Evolutionary conservation across 305 asterid species (phyloP).

Genomic region (Salvia sclarea): DNA sequence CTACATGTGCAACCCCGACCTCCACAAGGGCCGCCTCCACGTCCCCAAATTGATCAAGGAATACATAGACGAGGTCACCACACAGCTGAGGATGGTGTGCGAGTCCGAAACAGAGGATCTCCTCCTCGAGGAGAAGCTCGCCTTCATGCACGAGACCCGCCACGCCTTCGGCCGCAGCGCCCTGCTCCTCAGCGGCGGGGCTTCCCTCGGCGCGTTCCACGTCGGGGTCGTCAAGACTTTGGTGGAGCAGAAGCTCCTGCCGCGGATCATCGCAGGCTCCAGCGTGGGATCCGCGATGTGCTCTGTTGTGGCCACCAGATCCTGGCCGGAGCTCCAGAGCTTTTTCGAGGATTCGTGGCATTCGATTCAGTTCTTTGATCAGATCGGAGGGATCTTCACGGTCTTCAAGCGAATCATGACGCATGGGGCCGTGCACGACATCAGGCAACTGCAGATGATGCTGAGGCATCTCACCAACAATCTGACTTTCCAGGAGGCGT

Average conservation of each 20-base stretch:
- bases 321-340: slow-evolving; percentile 91
- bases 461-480: slow-evolving; percentile 73
- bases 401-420: slow-evolving; percentile 69
- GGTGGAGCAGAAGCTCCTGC: slow-evolving; percentile 78
- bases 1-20: slow-evolving; percentile 91
- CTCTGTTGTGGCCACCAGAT: slow-evolving; percentile 69
- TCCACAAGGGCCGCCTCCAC: slow-evolving; percentile 81
- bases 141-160: slow-evolving; percentile 88
- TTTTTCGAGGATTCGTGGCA: slow-evolving; percentile 87
- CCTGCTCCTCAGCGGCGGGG: slow-evolving; percentile 84
- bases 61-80: slow-evolving; percentile 79
- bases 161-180: slow-evolving; percentile 94
- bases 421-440: slow-evolving; percentile 81
- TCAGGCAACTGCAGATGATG: slow-evolving; percentile 71
- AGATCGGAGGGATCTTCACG: slow-evolving; percentile 72
- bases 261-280: slow-evolving; percentile 84
- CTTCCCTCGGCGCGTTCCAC: slow-evolving; percentile 86
- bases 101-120: slow-evolving; percentile 75
- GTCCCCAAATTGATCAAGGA: slow-evolving; percentile 78
- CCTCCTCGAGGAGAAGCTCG: slow-evolving; percentile 75
- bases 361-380: slow-evolving; percentile 75
- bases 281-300: slow-evolving; percentile 92
- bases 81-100: slow-evolving; percentile 83
- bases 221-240: slow-evolving; percentile 82
- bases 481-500: slow-evolving; percentile 89